A percentile compares a stretch with the other conserved stretches of the same genome.
These are phyloP conservation scores for Geoglossum glabrum DNA, from an alignment of 495 filamentous ascomycete genomes.

Conservation along the genomic window DNA sequence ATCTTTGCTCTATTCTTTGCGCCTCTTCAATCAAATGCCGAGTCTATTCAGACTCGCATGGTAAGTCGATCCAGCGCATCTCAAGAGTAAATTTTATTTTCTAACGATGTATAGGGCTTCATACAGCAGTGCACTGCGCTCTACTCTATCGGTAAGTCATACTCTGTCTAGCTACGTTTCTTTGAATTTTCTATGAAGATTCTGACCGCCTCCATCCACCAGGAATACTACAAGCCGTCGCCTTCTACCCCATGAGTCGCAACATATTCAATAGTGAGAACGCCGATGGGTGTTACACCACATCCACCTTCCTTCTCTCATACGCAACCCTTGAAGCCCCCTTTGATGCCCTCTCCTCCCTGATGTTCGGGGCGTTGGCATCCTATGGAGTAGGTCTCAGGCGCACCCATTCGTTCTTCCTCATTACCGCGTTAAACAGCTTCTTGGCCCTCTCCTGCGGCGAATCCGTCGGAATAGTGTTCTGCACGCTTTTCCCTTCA, in stretches of 20 bases:
- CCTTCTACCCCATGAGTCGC: constrained; percentile 46
- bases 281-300: constrained; percentile 43
- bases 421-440: constrained; percentile 42
- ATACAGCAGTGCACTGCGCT: constrained; percentile 46
- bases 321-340: constrained; percentile 49
- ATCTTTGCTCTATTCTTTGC: constrained; percentile 53
- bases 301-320: constrained; percentile 43
- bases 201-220: too few relatives aligned
- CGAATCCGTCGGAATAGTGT: constrained; percentile 59
- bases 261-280: constrained; percentile 53
- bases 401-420: constrained; percentile 38
- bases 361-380: constrained; percentile 40
- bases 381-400: constrained; percentile 40
- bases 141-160: constrained; percentile 39
- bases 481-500: constrained; percentile 45
- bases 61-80: constrained; percentile 31
- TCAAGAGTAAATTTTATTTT: constrained; percentile 48
- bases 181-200: too few relatives aligned
- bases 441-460: constrained; percentile 55
- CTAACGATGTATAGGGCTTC: constrained; percentile 21
- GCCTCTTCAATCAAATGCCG: constrained; percentile 26
- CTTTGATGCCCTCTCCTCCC: constrained; percentile 39
- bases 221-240: constrained; percentile 52
- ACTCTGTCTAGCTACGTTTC: too few relatives aligned
- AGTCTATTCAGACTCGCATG: neutral